Base-by-base conservation (phyloP, 495 filamentous ascomycete species). In the Hypoxylon fuscum region DNA sequence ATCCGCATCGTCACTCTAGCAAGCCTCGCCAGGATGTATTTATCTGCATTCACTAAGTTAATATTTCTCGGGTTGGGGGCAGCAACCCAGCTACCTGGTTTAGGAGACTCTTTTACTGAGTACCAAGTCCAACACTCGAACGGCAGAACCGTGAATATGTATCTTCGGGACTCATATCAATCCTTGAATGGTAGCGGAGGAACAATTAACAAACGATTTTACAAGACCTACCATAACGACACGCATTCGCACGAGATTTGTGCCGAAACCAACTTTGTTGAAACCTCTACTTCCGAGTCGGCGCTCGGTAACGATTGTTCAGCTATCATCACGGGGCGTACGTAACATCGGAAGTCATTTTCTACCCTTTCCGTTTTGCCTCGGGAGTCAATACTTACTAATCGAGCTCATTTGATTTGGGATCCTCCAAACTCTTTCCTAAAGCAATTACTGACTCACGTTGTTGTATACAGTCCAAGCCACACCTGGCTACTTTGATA, bases 191-290 rank as follows among this genome's bases (percentile, higher is more conserved):
- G 21, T 5, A 21, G 29, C 45, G 15, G 12, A 23, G 62, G 21
- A 23, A 25, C 38, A 1, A 35, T 20, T 27, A 11, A 20, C 8
- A 64, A 59, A 25, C 62, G 55, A n/a, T 65, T 60, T 40, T 52
- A 56, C 20, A 18, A 50, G 17, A 55, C 23, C 17, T 65, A 51
- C 41, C 55, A 60, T 23, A 46, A 60, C 34, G 40, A 42, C 17
- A 47, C 46, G 1, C 21, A 21, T 12, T 25, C 43, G 3, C n/a
- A 23, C n/a, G 62, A 65, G 25, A 59, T 65, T 23, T 65, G 62
- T 40, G 56, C 56, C 55, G 62, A 65, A 32, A 65, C 55, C 22
- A 65, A 50, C 34, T 65, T 60, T 42, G 45, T 56, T 6, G 45
- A 44, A 3, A 60, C 38, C 15, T 38, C 55, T 3, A 52, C 50